Evolutionary conservation across 805 yeast genomes (phyloP).

Genomic region (Candida quercuum): DNA sequence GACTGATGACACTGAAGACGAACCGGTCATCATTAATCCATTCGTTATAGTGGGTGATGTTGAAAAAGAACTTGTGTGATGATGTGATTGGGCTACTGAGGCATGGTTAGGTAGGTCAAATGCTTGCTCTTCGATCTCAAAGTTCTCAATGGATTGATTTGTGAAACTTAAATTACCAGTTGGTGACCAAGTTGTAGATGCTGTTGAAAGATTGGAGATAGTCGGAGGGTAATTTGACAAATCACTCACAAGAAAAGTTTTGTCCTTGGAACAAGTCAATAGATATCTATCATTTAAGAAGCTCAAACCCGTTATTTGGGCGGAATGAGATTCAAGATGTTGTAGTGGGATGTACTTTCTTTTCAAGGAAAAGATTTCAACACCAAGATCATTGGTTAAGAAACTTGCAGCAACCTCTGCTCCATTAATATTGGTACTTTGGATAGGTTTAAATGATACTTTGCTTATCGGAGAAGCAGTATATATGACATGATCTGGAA

Average conservation of each 20-base stretch:
- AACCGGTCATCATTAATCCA: conserved; percentile 3
- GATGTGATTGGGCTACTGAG: conserved; percentile 1
- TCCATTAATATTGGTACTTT: conserved; percentile 36
- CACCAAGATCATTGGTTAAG: conserved; percentile 59
- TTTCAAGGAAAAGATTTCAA: conserved; percentile 63
- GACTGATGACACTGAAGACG: conserved; percentile 8
- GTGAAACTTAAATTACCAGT: conserved; percentile 42
- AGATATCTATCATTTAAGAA: conserved; percentile 43
- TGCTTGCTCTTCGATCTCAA: neutral
- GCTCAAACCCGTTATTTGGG: conserved; percentile 50
- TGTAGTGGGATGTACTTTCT: conserved; percentile 69
- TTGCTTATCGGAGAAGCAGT: conserved; percentile 77
- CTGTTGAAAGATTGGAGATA: conserved; percentile 45
- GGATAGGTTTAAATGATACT: conserved; percentile 58
- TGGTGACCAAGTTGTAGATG: conserved; percentile 56
- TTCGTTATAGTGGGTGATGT: conserved; percentile 12
- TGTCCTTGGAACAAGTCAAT: conserved; percentile 49
- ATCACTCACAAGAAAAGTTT: conserved; percentile 42
- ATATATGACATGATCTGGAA: conserved; percentile 67
- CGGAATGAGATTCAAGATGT: conserved; percentile 42
- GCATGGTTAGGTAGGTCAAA: conserved; percentile 1
- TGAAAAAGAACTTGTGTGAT: conserved; percentile 1
- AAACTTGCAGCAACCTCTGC: conserved; percentile 73
- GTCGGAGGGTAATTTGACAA: conserved; percentile 36
- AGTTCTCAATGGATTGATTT: conserved; percentile 32